These are phyloP conservation scores for Trichoderma sp. DNA, from an alignment of 2,329 filamentous ascomycete genomes.

Conservation along the genomic window DNA sequence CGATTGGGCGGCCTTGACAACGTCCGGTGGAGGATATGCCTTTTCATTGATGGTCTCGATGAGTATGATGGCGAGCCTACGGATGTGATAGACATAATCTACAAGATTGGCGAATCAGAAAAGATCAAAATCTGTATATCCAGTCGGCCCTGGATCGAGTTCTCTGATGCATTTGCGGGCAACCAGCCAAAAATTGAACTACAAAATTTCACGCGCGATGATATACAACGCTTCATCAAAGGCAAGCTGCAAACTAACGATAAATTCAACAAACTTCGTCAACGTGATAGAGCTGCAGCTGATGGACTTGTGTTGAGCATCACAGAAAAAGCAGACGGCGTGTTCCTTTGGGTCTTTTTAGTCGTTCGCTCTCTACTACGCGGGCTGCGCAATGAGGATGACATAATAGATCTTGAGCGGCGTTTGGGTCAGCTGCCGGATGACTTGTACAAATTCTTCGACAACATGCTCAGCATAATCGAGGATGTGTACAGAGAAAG, in stretches of 20 bases:
- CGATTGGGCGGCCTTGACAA: neutral
- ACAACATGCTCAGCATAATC: conserved; percentile 16
- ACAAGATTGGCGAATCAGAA: conserved; percentile 2
- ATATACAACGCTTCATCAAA: conserved; percentile 28
- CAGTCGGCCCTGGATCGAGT: conserved; percentile 28
- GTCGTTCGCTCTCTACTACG: conserved; percentile 25
- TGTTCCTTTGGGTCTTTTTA: conserved; percentile 35
- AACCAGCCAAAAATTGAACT: conserved; percentile 26
- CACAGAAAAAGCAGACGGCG: conserved; percentile 26
- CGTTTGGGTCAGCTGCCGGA: conserved; percentile 22
- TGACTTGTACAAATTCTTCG: conserved; percentile 29
- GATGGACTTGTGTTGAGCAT: conserved; percentile 15
- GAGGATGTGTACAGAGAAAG: conserved; percentile 16
- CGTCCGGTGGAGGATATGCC: conserved; percentile 18
- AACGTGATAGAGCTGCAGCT: neutral
- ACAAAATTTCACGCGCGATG: conserved; percentile 29
- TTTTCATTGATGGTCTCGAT: conserved; percentile 34
- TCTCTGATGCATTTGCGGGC: conserved; percentile 20
- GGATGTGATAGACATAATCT: conserved; percentile 22
- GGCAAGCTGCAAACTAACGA: conserved; percentile 12
- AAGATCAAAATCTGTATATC: conserved; percentile 32
- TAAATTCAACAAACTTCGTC: conserved; percentile 12
- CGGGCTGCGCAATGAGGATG: conserved; percentile 17
- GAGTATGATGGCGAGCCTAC: conserved; percentile 30
- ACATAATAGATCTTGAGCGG: conserved; percentile 1